Percentiles rank a stretch among this genome's conserved stretches.
Conservation (phyloP, 2,329 filamentous ascomycete genomes). For the Cryoendolithus antarcticus region DNA sequence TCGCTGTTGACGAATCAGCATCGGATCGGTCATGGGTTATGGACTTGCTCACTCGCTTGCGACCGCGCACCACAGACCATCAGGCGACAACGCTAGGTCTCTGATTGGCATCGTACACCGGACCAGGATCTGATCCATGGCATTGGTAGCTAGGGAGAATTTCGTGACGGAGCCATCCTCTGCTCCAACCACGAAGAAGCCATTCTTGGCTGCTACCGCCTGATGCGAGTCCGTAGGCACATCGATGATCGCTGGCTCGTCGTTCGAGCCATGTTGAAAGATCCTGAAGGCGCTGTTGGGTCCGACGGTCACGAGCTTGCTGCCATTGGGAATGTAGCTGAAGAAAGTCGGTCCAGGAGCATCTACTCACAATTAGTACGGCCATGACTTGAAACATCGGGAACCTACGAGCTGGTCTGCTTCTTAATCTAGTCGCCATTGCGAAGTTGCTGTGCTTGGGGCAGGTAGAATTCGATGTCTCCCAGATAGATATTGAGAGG, state of each 20-base stretch:
- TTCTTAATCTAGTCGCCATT: slow-evolving; percentile 40
- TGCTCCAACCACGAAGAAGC: slow-evolving; percentile 77
- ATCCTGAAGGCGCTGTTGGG: slow-evolving; percentile 88
- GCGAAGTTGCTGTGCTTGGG: not conserved
- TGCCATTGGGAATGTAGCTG: slow-evolving; percentile 79
- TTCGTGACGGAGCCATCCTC: slow-evolving; percentile 95
- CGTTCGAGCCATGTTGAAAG: slow-evolving; percentile 82
- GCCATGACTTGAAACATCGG: not conserved
- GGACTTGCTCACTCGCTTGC: slow-evolving; percentile 60
- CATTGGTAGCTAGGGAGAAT: slow-evolving; percentile 65
- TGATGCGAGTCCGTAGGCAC: slow-evolving; percentile 80
- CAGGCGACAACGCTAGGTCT: slow-evolving; percentile 69
- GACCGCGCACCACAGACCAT: slow-evolving; percentile 80
- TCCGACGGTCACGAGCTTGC: slow-evolving; percentile 77
- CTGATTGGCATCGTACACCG: slow-evolving; percentile 76
- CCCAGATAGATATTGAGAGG: not conserved
- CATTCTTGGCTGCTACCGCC: slow-evolving; percentile 61
- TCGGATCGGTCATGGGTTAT: not conserved
- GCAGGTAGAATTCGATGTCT: too few species aligned
- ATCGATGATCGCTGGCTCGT: slow-evolving; percentile 85
- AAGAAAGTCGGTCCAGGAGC: slow-evolving; percentile 78
- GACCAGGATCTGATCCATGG: slow-evolving; percentile 70
- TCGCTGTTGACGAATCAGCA: slow-evolving; percentile 41
- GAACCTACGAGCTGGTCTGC: slow-evolving; percentile 46
- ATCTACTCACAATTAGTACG: slow-evolving; percentile 36